Evolutionary conservation across 495 filamentous ascomycete species (phyloP).

Genomic region (Aspergillus baeticus): DNA sequence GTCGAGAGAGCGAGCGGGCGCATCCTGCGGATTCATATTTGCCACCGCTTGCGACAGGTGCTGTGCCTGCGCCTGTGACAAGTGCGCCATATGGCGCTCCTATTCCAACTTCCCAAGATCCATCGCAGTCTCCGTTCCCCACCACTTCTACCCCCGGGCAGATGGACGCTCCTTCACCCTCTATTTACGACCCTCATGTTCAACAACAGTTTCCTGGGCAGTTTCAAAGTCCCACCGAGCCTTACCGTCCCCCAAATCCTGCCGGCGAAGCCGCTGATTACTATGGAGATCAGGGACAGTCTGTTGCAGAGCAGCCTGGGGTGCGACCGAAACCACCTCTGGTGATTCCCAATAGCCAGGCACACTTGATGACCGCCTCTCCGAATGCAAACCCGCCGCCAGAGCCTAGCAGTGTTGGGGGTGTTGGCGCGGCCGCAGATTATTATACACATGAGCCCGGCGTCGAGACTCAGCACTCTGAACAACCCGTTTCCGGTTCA

Average conservation of each 20-base stretch:
- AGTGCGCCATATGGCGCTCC: slow-evolving; percentile 1
- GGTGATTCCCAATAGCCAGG: slow-evolving; percentile 50
- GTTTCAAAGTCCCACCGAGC: slow-evolving; percentile 43
- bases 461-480: slow-evolving; percentile 11
- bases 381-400: slow-evolving; percentile 46
- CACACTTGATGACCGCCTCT: slow-evolving; percentile 52
- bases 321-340: slow-evolving; percentile 52
- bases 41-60: slow-evolving; percentile 23
- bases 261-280: slow-evolving; percentile 64
- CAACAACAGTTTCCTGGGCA: slow-evolving; percentile 60
- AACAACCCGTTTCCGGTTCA: slow-evolving; percentile 17
- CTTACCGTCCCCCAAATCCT: slow-evolving; percentile 53
- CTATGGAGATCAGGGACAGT: slow-evolving; percentile 65
- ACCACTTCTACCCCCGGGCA: slow-evolving; percentile 21
- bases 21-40: slow-evolving; percentile 34
- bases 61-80: slow-evolving; percentile 24
- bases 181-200: slow-evolving; percentile 49
- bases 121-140: slow-evolving; percentile 11
- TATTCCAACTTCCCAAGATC: neutral
- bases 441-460: slow-evolving; percentile 37
- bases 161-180: slow-evolving; percentile 21
- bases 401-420: slow-evolving; percentile 51
- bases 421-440: slow-evolving; percentile 50
- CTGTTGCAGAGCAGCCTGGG: slow-evolving; percentile 60
- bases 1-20: slow-evolving; percentile 32